phyloP scores from a whole-genome alignment of 2,329 filamentous ascomycete species.

The Ophioceras dolichostomum region DNA sequence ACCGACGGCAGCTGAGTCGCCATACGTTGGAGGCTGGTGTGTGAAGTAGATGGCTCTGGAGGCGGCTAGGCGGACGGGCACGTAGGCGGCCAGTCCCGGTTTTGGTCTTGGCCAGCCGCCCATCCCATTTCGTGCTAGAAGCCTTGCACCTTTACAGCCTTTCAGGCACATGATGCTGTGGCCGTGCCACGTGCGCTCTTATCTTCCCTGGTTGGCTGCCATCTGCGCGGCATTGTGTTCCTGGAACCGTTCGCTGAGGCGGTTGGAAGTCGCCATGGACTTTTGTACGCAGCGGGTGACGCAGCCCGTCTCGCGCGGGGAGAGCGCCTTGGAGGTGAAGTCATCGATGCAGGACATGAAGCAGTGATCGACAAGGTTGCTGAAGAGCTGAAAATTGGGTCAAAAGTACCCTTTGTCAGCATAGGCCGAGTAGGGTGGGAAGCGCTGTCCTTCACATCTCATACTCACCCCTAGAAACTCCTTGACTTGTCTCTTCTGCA shows the following conservation, averaged over 20 bases:
- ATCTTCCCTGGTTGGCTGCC: constrained; percentile 26
- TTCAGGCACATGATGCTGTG: no score
- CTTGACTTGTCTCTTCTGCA: constrained; percentile 98
- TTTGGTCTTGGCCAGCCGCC: no score
- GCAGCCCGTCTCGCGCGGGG: constrained; percentile 79
- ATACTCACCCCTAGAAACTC: constrained; percentile 88
- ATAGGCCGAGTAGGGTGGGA: no score
- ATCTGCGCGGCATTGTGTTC: constrained; percentile 49
- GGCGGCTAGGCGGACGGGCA: no score
- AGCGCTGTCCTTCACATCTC: no score
- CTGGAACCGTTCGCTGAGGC: constrained; percentile 82
- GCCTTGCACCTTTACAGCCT: no score
- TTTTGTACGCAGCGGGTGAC: constrained; percentile 93
- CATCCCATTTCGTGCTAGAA: no score
- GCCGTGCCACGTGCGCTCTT: no score
- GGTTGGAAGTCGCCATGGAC: constrained; percentile 82
- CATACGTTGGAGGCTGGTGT: no score
- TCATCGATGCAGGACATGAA: constrained; percentile 96
- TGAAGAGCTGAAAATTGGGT: constrained; percentile 33
- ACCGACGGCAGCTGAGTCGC: no score
- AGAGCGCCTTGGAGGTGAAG: constrained; percentile 94
- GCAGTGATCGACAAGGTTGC: constrained; percentile 70
- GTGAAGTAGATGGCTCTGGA: no score
- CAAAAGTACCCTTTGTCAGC: not conserved
- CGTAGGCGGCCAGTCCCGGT: no score